phyloP scores from a whole-genome alignment of 2,329 filamentous ascomycete species.

The Pyricularia grisea region DNA sequence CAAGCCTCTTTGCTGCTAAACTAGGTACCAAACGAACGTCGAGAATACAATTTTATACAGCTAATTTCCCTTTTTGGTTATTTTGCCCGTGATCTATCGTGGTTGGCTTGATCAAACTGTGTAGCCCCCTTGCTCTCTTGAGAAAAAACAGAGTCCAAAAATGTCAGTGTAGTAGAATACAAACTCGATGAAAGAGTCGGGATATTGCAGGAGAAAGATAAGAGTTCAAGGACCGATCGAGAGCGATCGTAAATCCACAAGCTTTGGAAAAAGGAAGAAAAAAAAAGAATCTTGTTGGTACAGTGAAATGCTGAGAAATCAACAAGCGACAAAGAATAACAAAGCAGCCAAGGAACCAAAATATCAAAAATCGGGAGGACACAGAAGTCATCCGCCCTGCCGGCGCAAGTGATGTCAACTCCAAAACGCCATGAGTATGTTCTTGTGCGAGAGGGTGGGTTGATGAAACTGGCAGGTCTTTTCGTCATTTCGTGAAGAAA shows the following conservation, averaged over 20 bases:
- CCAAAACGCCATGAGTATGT: not conserved
- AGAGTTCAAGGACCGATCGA: not conserved
- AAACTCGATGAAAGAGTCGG: not conserved
- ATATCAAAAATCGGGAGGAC: not conserved
- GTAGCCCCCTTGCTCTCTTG: not conserved
- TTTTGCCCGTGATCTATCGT: not conserved
- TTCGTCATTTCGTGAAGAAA: not conserved
- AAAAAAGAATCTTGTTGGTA: constrained; percentile 5
- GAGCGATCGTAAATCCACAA: not conserved
- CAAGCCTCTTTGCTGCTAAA: constrained; percentile 3
- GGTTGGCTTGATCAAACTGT: not conserved
- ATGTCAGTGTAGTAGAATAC: not conserved
- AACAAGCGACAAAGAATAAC: not conserved
- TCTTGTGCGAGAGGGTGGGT: not conserved
- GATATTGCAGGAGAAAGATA: constrained; percentile 2
- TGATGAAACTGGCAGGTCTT: not conserved
- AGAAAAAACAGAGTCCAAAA: not conserved
- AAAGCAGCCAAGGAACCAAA: not conserved
- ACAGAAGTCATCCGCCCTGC: not conserved
- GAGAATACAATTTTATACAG: not conserved
- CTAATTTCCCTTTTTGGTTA: not conserved
- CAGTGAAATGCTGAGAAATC: not conserved
- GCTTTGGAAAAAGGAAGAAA: not conserved
- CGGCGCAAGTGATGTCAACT: not conserved
- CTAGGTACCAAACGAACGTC: not conserved